A percentile compares a stretch with the other conserved stretches of the same genome.
Evolutionary conservation across 192 early-diverging fungal genomes (phyloP).

Genomic region (Powellomyces hirtus): DNA sequence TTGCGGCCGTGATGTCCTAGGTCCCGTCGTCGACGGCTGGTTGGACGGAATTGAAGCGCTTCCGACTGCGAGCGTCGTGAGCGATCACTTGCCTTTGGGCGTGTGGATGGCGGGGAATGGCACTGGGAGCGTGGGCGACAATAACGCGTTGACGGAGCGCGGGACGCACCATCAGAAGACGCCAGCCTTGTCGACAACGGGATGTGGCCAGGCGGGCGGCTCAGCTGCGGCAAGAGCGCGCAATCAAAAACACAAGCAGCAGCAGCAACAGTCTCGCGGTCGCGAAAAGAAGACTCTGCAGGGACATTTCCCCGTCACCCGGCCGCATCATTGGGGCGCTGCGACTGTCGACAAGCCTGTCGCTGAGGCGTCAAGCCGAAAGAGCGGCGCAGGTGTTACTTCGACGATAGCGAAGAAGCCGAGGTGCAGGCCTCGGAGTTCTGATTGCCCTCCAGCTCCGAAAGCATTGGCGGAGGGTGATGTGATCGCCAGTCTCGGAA

Average conservation of each 20-base stretch:
- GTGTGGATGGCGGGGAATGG: slow-evolving; percentile 3
- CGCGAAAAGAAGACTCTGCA: too few species aligned
- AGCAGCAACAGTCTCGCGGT: background rate
- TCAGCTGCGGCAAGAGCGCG: background rate
- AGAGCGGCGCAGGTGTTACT: too few species aligned
- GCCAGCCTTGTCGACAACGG: too few species aligned
- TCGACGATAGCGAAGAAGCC: too few species aligned
- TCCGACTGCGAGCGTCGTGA: slow-evolving; percentile 5
- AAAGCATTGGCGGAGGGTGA: too few species aligned
- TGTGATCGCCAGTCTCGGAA: too few species aligned
- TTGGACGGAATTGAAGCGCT: background rate
- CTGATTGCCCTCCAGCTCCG: too few species aligned
- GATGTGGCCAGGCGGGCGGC: background rate
- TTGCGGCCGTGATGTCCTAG: slow-evolving; percentile 42
- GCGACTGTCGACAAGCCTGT: too few species aligned
- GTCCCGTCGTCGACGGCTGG: slow-evolving; percentile 11
- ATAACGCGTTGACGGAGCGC: background rate
- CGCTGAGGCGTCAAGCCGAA: too few species aligned
- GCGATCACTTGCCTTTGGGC: slow-evolving; percentile 19
- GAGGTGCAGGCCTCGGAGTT: too few species aligned
- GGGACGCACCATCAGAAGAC: background rate
- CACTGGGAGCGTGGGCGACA: background rate
- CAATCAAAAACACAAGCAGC: background rate
- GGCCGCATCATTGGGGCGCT: too few species aligned
- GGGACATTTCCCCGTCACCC: too few species aligned